Conservation (phyloP, 2,329 filamentous ascomycete genomes). For the Monosporascus sp. region DNA sequence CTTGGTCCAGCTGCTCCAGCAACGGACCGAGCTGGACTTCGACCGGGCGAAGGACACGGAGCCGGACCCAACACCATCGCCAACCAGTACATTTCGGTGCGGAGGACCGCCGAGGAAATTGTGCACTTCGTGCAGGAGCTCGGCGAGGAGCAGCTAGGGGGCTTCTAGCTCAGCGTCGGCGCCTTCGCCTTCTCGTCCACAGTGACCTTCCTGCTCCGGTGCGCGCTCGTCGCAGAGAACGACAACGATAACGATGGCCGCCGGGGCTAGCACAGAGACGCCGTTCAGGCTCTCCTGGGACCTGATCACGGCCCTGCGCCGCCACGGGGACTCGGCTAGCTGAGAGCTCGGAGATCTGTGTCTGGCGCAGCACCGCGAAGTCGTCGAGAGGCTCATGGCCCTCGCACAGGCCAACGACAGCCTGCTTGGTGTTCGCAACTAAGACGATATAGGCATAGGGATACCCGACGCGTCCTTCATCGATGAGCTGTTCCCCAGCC, state of each 20-base stretch:
- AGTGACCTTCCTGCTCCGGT: constrained; percentile 45
- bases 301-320: constrained; percentile 34
- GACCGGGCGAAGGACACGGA: constrained; percentile 23
- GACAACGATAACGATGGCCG: constrained; percentile 17
- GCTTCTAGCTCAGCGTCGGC: constrained; percentile 46
- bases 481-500: constrained; percentile 7
- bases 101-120: constrained; percentile 44
- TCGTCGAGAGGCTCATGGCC: constrained; percentile 39
- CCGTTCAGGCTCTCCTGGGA: constrained; percentile 39
- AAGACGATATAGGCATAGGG: constrained; percentile 3
- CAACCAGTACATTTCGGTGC: constrained; percentile 35
- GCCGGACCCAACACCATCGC: constrained; percentile 12
- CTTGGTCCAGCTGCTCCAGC: constrained; percentile 40
- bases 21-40: constrained; percentile 42
- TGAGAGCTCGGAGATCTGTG: constrained; percentile 51
- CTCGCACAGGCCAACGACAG: constrained; percentile 7
- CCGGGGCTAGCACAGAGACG: constrained; percentile 28
- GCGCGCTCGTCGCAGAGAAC: constrained; percentile 40
- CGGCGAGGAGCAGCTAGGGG: constrained; percentile 35
- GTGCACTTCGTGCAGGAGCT: constrained; percentile 43
- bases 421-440: neutral
- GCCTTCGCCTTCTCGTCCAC: constrained; percentile 45
- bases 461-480: constrained; percentile 8
- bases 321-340: constrained; percentile 31
- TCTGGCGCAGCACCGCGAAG: constrained; percentile 40